Evolutionary conservation across 768 basidiomycete genomes (phyloP).

Genomic region (Mycena vitilis): DNA sequence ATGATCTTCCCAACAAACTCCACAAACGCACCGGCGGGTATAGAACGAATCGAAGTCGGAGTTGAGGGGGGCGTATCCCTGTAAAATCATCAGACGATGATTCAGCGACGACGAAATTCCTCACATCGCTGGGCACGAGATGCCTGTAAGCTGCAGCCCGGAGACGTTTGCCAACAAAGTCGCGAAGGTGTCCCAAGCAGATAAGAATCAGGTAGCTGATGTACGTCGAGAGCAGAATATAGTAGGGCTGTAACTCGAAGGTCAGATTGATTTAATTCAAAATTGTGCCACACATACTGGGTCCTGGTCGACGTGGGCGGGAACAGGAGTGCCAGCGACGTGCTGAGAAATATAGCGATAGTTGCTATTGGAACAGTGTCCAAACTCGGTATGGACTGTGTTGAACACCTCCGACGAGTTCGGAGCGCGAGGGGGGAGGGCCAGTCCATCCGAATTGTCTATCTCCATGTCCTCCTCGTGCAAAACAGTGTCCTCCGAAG

Average conservation of each 20-base stretch:
- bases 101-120: slow-evolving; percentile 39
- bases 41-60: slow-evolving; percentile 99
- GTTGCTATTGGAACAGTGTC: slow-evolving; percentile 85
- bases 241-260: slow-evolving; percentile 66
- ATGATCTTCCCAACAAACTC: no score
- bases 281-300: slow-evolving; percentile 50
- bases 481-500: slow-evolving; percentile 75
- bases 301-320: slow-evolving; percentile 75
- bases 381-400: slow-evolving; percentile 92
- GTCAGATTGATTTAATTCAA: no score
- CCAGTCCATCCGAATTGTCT: slow-evolving; percentile 65
- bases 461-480: slow-evolving; percentile 59
- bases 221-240: slow-evolving; percentile 92
- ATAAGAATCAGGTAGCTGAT: slow-evolving; percentile 94
- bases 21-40: slow-evolving; percentile 71
- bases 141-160: slow-evolving; percentile 78
- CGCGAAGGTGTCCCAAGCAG: slow-evolving; percentile 90
- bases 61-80: slow-evolving; percentile 97
- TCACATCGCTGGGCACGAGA: slow-evolving; percentile 85
- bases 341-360: slow-evolving; percentile 80
- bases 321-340: slow-evolving; percentile 60
- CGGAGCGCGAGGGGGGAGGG: slow-evolving; percentile 73
- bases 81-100: slow-evolving; percentile 21
- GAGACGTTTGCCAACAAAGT: slow-evolving; percentile 95
- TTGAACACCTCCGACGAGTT: slow-evolving; percentile 83